phyloP scores from a whole-genome alignment of 129 eudicot species.

The Heracleum sosnowskyi region DNA sequence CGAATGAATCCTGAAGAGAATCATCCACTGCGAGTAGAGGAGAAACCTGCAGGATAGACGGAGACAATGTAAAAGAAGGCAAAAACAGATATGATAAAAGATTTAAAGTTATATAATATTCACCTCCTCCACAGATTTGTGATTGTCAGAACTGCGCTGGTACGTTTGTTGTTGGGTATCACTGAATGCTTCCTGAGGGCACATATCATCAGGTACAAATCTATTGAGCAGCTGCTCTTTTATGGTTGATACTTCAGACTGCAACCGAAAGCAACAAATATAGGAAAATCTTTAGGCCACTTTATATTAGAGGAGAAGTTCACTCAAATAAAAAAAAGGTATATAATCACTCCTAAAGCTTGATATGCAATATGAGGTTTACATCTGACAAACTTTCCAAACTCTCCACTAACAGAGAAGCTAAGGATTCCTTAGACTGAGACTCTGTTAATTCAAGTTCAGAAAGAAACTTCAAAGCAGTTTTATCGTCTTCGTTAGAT shows the following conservation, averaged over 20 bases:
- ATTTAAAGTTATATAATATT: neutral
- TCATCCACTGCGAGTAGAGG: slow-evolving; percentile 46
- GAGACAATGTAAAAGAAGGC: neutral
- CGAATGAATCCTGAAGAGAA: slow-evolving; percentile 32
- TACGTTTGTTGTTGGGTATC: slow-evolving; percentile 17
- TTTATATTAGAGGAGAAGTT: neutral
- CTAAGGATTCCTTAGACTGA: slow-evolving; percentile 58
- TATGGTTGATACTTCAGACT: slow-evolving; percentile 50
- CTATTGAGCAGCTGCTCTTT: slow-evolving; percentile 65
- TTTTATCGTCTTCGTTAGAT: slow-evolving; percentile 70
- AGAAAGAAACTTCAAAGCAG: slow-evolving; percentile 61
- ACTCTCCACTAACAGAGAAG: slow-evolving; percentile 46
- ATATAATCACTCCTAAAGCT: neutral
- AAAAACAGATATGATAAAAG: slow-evolving; percentile 3
- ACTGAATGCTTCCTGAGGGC: slow-evolving; percentile 40
- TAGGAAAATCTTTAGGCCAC: slow-evolving; percentile 15
- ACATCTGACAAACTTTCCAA: slow-evolving; percentile 55
- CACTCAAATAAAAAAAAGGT: neutral
- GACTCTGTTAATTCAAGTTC: slow-evolving; percentile 28
- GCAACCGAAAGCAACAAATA: slow-evolving; percentile 4
- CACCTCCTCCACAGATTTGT: slow-evolving; percentile 50
- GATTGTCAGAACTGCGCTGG: slow-evolving; percentile 14
- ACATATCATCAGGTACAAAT: slow-evolving; percentile 70
- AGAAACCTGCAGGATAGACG: slow-evolving; percentile 35
- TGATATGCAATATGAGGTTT: slow-evolving; percentile 12